Evolutionary conservation across 1,284 basidiomycete genomes (phyloP).

Genomic region (Cryptococcus neoformans): DNA sequence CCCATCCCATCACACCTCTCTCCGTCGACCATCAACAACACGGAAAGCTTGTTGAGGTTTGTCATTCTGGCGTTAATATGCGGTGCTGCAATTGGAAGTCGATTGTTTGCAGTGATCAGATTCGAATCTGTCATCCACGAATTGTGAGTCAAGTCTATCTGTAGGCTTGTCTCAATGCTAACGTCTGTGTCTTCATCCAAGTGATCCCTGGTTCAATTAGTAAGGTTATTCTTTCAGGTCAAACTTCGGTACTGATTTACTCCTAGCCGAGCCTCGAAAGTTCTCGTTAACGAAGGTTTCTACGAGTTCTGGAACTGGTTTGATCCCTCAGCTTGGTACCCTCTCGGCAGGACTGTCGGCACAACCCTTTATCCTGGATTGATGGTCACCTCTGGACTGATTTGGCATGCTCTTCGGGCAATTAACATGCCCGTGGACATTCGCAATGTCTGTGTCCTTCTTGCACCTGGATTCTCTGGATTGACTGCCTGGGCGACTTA

Average conservation of each 20-base stretch:
- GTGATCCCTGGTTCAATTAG: constrained; percentile 98
- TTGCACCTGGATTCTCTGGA: constrained; percentile 95
- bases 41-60: constrained; percentile 78
- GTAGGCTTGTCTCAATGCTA: background rate
- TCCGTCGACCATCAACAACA: constrained; percentile 69
- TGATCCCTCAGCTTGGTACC: constrained; percentile 99
- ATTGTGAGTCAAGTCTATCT: constrained; percentile 64
- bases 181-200: constrained; percentile 37
- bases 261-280: constrained; percentile 77
- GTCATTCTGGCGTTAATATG: constrained; percentile 83
- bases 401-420: constrained; percentile 84
- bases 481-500: constrained; percentile 98
- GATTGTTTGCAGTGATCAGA: constrained; percentile 95
- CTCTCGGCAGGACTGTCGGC: constrained; percentile 94
- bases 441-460: constrained; percentile 92
- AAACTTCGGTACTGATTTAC: background rate
- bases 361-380: constrained; percentile 97
- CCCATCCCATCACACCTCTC: constrained; percentile 40
- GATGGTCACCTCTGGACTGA: constrained; percentile 96
- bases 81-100: constrained; percentile 88
- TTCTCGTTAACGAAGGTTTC: constrained; percentile 87
- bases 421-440: constrained; percentile 97
- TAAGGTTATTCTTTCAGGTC: constrained; percentile 51
- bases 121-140: constrained; percentile 99
- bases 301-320: constrained; percentile 99